Conservation (phyloP, 1,284 basidiomycete genomes). For the Fomitiporia mediterranea region DNA sequence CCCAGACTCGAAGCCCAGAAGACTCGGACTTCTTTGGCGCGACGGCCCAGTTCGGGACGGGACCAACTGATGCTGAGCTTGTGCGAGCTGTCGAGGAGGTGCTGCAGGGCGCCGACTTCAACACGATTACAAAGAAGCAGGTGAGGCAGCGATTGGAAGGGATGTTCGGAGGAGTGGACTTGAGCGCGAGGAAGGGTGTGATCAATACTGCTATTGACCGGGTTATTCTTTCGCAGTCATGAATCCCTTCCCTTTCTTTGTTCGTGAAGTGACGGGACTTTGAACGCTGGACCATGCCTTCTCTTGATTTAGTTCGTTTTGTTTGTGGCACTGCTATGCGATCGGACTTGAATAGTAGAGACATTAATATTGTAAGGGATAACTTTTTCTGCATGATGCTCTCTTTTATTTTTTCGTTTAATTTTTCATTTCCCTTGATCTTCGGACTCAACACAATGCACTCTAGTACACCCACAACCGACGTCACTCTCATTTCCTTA, state of each 20-base stretch:
- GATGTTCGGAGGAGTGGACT: constrained; percentile 69
- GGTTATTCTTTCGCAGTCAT: constrained; percentile 18
- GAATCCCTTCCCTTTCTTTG: background rate
- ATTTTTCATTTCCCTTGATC: no score
- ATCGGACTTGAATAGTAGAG: no score
- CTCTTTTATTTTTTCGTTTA: no score
- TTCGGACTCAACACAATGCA: no score
- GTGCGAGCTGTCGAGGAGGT: constrained; percentile 70
- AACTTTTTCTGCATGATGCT: no score
- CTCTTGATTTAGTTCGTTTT: no score
- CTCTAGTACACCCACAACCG: no score
- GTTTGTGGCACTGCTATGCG: no score
- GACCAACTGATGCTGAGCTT: constrained; percentile 64
- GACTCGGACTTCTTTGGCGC: constrained; percentile 37
- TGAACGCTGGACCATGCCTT: no score
- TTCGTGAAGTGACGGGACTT: background rate
- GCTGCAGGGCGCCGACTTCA: constrained; percentile 74
- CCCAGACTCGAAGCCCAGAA: constrained; percentile 48
- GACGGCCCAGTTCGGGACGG: no score
- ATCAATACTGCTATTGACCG: constrained; percentile 73
- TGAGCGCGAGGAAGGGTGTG: constrained; percentile 57
- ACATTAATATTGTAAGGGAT: no score
- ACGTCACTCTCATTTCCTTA: no score
- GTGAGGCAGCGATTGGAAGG: constrained; percentile 80
- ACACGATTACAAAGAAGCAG: constrained; percentile 85